Conservation (phyloP, 1,284 basidiomycete species). For the Naganishia albida region DNA sequence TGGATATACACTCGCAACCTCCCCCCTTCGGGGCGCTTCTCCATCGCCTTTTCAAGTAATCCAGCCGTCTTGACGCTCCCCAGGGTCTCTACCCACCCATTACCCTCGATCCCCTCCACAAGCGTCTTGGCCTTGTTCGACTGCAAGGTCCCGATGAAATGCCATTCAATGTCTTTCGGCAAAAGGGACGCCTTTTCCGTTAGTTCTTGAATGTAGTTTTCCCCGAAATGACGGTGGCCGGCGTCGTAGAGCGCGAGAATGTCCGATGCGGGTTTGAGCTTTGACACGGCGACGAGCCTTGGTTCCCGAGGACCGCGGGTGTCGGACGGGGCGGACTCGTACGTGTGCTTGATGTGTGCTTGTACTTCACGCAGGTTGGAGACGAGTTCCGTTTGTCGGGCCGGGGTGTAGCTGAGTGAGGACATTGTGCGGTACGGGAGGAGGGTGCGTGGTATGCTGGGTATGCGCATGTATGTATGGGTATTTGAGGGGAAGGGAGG, state of each 20-base stretch:
- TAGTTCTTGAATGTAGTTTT: conserved; percentile 96
- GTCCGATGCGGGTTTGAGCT: conserved; percentile 87
- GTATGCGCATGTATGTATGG: too few species aligned
- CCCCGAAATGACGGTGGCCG: conserved; percentile 89
- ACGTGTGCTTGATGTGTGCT: conserved; percentile 46
- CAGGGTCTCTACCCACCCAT: conserved; percentile 71
- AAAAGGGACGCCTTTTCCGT: conserved; percentile 81
- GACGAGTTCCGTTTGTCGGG: conserved; percentile 52
- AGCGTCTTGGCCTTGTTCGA: conserved; percentile 85
- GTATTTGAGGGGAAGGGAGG: too few species aligned
- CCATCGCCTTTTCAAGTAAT: conserved; percentile 75
- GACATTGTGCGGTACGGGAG: background rate
- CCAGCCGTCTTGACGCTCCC: conserved; percentile 81
- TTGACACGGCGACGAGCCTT: conserved; percentile 85
- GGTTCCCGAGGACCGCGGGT: conserved; percentile 40
- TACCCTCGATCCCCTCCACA: background rate
- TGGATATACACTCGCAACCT: conserved; percentile 81
- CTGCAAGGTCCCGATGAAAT: conserved; percentile 93
- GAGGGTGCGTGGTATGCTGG: background rate
- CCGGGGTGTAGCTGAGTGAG: conserved; percentile 44
- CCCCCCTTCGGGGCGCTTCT: conserved; percentile 53
- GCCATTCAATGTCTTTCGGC: conserved; percentile 84
- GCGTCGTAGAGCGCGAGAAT: conserved; percentile 76
- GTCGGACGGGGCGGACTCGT: conserved; percentile 2
- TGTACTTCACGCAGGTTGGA: conserved; percentile 53